Evolutionary conservation across 1,284 basidiomycete genomes (phyloP), one percentile per base, ranked within the genome.

Genomic region (Cryptococcus jaspeensis): DNA sequence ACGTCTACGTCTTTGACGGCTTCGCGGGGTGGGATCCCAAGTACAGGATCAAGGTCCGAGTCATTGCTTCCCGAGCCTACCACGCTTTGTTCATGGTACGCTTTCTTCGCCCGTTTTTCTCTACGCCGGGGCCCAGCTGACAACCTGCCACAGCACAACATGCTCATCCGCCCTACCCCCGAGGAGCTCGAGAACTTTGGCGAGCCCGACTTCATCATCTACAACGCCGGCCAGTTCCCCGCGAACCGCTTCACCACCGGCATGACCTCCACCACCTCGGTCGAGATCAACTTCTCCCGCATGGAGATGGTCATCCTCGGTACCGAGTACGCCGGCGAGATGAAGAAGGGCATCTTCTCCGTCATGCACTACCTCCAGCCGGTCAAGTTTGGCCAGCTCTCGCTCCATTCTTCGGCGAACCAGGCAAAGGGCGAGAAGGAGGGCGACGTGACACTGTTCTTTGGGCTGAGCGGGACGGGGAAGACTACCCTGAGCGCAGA

Each of bases 281-380:
- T 99, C 56, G 96, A 98, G 82, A 92, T 99, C 83, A 99, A 99
- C 87, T 99, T 99, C 81, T 97, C 97, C 84, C 91, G 96, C 57
- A 97, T 94, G 90, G 96, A 99, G 81, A 99, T 99, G 95, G 94
- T 99, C 75, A 99, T 99, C 75, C 90, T 99, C 71, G 95, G 96
- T 62, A 98, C 96, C 55, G 95, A 99, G 79, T 99, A 99, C 79
- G 96, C 96, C 52, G 96, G 96, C 63, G 96, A 99, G 83, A 99
- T 99, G 96, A 99, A 99, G 84, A 99, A 99, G 87, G 96, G 96
- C 79, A 91, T 99, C 78, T 99, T 99, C 84, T 93, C 90, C 52
- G 94, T 99, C 72, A 99, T 99, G 96, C 96, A 99, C 82, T 99
- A 99, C 80, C 85, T 99, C 64, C 92, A 96, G 83, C 95, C 96